These are phyloP conservation scores for Discostella stelligera DNA, from an alignment of 352 stramenopile genomes.

Conservation along the genomic window DNA sequence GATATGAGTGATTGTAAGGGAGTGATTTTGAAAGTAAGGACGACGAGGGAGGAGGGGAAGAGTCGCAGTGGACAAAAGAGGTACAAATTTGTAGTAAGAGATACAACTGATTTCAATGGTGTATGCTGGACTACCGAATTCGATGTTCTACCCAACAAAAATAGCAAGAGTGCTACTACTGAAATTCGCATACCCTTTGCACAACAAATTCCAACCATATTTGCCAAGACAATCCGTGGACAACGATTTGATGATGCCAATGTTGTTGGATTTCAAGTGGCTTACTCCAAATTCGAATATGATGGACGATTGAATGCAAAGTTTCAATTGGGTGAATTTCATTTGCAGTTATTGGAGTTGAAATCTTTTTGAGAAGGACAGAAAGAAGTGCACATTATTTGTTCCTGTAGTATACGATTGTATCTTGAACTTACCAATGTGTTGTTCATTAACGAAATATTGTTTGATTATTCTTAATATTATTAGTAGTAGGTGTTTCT, in stretches of 20 bases:
- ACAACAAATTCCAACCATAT: conserved; percentile 63
- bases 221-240: conserved; percentile 56
- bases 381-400: neutral
- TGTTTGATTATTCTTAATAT: neutral
- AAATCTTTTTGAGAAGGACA: conserved; percentile 47
- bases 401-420: neutral
- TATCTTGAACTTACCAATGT: neutral
- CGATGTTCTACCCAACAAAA: conserved; percentile 26
- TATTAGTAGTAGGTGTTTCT: neutral
- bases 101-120: conserved; percentile 77
- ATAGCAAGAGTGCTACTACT: neutral
- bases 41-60: neutral
- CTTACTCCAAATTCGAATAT: conserved; percentile 79
- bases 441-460: neutral
- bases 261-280: conserved; percentile 67
- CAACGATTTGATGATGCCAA: conserved; percentile 50
- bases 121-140: conserved; percentile 70
- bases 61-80: conserved; percentile 24
- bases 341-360: conserved; percentile 63
- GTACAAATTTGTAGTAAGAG: conserved; percentile 71
- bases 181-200: conserved; percentile 56
- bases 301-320: conserved; percentile 67
- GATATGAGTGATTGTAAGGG: conserved; percentile 65
- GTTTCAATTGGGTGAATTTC: conserved; percentile 61
- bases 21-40: conserved; percentile 52